phyloP scores from a whole-genome alignment of 805 yeast species.

The Jamesozyma gamospora region DNA sequence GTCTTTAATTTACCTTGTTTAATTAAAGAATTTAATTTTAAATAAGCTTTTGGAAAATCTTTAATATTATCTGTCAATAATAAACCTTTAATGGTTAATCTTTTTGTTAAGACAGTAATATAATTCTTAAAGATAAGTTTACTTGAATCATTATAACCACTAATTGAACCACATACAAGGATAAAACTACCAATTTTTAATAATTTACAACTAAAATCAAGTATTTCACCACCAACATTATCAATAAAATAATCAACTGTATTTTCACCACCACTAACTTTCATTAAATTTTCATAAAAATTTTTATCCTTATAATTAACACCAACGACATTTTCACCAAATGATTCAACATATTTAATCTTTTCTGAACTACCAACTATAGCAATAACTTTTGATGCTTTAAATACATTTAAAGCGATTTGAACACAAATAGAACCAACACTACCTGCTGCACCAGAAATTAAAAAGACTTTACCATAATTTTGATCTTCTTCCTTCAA shows the following conservation, averaged over 20 bases:
- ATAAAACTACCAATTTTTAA: slow-evolving; percentile 35
- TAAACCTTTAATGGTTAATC: slow-evolving; percentile 46
- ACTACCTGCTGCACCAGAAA: slow-evolving; percentile 68
- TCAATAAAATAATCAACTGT: slow-evolving; percentile 48
- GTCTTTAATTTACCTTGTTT: slow-evolving; percentile 34
- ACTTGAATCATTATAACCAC: slow-evolving; percentile 42
- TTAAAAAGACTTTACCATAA: slow-evolving; percentile 37
- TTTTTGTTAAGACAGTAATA: slow-evolving; percentile 37
- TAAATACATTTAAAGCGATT: slow-evolving; percentile 42
- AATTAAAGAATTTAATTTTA: slow-evolving; percentile 30
- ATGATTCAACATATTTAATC: slow-evolving; percentile 40
- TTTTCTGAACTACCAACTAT: slow-evolving; percentile 53
- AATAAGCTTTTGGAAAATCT: slow-evolving; percentile 32
- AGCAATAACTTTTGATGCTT: slow-evolving; percentile 49
- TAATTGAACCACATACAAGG: slow-evolving; percentile 54
- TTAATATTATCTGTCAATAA: slow-evolving; percentile 37
- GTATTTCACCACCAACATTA: slow-evolving; percentile 53
- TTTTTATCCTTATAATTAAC: slow-evolving; percentile 43
- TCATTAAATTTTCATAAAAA: slow-evolving; percentile 29
- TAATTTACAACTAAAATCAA: slow-evolving; percentile 34
- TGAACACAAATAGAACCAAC: slow-evolving; percentile 55
- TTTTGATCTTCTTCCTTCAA: slow-evolving; percentile 32
- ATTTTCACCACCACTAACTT: slow-evolving; percentile 37
- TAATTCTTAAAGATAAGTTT: slow-evolving; percentile 34
- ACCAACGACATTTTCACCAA: slow-evolving; percentile 43